Evolutionary conservation across 2,329 filamentous ascomycete species (phyloP).

Genomic region (Colletotrichum eleusines): DNA sequence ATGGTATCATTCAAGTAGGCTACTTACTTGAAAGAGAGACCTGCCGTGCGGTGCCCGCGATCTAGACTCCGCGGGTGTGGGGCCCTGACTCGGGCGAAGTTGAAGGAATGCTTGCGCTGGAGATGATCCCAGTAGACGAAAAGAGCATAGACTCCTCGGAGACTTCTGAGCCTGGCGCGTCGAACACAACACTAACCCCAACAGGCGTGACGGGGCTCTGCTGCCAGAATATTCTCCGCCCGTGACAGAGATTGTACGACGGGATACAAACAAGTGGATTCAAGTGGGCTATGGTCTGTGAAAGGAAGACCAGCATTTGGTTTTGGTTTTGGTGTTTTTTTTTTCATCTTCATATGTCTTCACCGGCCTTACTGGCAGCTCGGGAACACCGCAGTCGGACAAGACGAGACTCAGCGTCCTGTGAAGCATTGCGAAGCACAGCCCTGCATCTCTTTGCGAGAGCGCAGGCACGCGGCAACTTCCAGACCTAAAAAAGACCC

Average conservation of each 20-base stretch:
- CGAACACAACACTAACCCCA: conserved; percentile 37
- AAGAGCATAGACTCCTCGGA: conserved; percentile 40
- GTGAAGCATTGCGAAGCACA: background rate
- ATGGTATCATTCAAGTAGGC: conserved; percentile 22
- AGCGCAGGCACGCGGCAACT: background rate
- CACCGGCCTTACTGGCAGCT: background rate
- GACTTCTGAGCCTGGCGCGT: conserved; percentile 39
- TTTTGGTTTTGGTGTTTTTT: background rate
- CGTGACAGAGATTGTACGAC: conserved; percentile 40
- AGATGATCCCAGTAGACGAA: conserved; percentile 36
- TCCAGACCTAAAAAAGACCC: background rate
- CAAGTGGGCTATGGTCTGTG: conserved; percentile 20
- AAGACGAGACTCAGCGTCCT: background rate
- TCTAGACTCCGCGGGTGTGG: conserved; percentile 40
- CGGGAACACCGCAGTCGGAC: background rate
- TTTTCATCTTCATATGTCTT: background rate
- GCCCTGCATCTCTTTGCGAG: background rate
- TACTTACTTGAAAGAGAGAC: conserved; percentile 19
- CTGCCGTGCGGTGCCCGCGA: conserved; percentile 39
- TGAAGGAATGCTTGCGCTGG: conserved; percentile 37
- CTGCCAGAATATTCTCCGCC: conserved; percentile 42
- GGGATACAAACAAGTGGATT: conserved; percentile 28
- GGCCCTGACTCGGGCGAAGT: conserved; percentile 40
- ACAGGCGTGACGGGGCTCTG: conserved; percentile 34
- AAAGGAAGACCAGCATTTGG: background rate